A percentile compares a stretch with the other conserved stretches of the same genome.
Conservation (phyloP, 192 early-diverging fungal species). For the Tieghemiomyces parasiticus region DNA sequence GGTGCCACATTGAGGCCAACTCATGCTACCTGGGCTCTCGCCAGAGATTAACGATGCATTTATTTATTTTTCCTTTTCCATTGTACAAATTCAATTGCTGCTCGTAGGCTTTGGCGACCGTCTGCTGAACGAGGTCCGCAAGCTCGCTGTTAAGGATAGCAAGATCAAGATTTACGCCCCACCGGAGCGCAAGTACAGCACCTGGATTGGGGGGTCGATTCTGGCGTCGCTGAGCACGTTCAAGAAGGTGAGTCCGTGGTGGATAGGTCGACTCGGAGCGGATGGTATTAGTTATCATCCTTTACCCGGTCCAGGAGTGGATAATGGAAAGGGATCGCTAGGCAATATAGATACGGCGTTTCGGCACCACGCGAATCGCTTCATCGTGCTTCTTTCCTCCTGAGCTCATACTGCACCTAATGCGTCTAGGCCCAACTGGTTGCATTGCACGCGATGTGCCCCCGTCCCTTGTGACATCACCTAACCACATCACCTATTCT, state of each 20-base stretch:
- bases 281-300: background rate
- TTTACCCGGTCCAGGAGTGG: background rate
- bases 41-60: too few relatives aligned
- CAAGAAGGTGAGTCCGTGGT: slow-evolving; percentile 47
- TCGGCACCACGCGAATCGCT: background rate
- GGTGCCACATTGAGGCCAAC: too few relatives aligned
- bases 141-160: slow-evolving; percentile 77
- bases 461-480: too few relatives aligned
- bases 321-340: background rate
- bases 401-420: too few relatives aligned
- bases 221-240: slow-evolving; percentile 92
- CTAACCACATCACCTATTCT: background rate
- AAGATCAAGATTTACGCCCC: slow-evolving; percentile 97
- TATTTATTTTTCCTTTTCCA: background rate
- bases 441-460: too few relatives aligned
- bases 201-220: slow-evolving; percentile 97
- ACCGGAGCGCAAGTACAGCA: slow-evolving; percentile 94
- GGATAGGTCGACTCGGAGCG: background rate
- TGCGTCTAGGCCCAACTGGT: too few relatives aligned
- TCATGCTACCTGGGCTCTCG: too few relatives aligned
- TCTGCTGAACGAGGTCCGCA: slow-evolving; percentile 77
- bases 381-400: background rate
- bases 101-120: slow-evolving; percentile 79
- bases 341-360: background rate
- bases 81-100: background rate